A percentile compares a stretch with the other conserved stretches of the same genome.
These are phyloP conservation scores for Coprinopsis marcescibilis DNA, from an alignment of 768 basidiomycete species.

Conservation along the genomic window DNA sequence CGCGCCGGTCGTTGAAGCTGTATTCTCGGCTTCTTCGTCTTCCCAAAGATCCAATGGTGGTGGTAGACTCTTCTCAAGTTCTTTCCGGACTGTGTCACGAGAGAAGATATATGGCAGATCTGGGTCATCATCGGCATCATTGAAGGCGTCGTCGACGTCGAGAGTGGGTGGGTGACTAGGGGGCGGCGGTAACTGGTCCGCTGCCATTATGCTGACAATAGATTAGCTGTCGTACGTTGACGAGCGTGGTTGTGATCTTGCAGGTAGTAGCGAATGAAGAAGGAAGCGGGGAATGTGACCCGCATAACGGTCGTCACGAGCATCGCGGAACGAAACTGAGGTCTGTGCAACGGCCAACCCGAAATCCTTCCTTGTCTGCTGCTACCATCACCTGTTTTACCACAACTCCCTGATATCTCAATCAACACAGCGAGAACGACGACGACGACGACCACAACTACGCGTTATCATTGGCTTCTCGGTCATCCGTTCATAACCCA, in stretches of 20 bases:
- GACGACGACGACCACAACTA: slow-evolving; percentile 8
- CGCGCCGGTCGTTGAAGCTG: slow-evolving; percentile 28
- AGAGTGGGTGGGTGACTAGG: background rate
- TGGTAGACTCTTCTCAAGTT: slow-evolving; percentile 45
- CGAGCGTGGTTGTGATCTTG: background rate
- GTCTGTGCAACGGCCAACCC: too few relatives aligned
- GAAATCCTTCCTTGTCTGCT: background rate
- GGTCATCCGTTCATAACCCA: slow-evolving; percentile 8
- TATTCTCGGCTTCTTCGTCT: slow-evolving; percentile 22
- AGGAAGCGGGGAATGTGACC: background rate
- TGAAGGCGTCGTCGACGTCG: slow-evolving; percentile 66
- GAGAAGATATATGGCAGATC: slow-evolving; percentile 45
- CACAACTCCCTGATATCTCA: background rate
- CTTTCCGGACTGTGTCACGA: slow-evolving; percentile 54
- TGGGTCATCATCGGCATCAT: slow-evolving; percentile 45
- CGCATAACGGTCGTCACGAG: slow-evolving; percentile 4
- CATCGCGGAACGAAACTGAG: too few relatives aligned
- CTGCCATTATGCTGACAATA: background rate
- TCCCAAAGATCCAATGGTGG: slow-evolving; percentile 29
- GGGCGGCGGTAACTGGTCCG: background rate
- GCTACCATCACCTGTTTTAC: background rate
- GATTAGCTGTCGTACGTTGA: too few relatives aligned
- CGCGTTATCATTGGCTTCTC: slow-evolving; percentile 9
- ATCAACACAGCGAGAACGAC: slow-evolving; percentile 6
- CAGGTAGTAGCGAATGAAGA: background rate